Conservation (phyloP, 306 rosid species). For the Quercus variabilis region DNA sequence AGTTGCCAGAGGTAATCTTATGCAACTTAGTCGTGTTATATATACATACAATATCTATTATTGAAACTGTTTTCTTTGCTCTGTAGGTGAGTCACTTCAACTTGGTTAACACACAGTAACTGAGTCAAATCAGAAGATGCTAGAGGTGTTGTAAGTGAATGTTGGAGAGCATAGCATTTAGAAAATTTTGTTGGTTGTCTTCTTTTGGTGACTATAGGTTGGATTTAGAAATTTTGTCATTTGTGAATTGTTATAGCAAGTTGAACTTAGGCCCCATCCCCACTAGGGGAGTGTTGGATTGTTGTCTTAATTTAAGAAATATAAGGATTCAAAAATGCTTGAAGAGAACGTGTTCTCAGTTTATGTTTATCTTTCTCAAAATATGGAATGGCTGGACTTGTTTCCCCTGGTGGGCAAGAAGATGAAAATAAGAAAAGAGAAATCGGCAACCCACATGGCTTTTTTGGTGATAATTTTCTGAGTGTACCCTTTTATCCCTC, state of each 20-base stretch:
- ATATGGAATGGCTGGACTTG: neutral
- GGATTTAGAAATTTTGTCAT: constrained; percentile 31
- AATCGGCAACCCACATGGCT: neutral
- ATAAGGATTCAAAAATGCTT: neutral
- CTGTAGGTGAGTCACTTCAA: neutral
- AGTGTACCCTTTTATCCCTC: too few relatives aligned
- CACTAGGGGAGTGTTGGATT: neutral
- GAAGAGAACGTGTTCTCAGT: neutral
- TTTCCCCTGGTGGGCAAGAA: neutral
- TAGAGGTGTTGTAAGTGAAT: constrained; percentile 3
- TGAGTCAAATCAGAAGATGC: constrained; percentile 27
- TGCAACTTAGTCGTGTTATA: neutral
- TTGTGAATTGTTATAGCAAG: constrained; percentile 6
- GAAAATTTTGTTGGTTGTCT: constrained; percentile 16
- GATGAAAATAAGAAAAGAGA: neutral
- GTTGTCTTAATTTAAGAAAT: constrained; percentile 2
- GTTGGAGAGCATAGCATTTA: neutral
- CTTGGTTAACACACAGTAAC: constrained; percentile 26
- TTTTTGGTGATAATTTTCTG: neutral
- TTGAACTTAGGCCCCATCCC: constrained; percentile 1
- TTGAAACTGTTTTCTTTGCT: neutral
- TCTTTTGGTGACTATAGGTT: constrained; percentile 16
- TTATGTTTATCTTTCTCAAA: neutral
- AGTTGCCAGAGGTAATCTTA: constrained; percentile 34
- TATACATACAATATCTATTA: neutral